These are phyloP conservation scores for Sugiyamaella marilandica DNA, from an alignment of 805 yeast genomes.

Conservation along the genomic window DNA sequence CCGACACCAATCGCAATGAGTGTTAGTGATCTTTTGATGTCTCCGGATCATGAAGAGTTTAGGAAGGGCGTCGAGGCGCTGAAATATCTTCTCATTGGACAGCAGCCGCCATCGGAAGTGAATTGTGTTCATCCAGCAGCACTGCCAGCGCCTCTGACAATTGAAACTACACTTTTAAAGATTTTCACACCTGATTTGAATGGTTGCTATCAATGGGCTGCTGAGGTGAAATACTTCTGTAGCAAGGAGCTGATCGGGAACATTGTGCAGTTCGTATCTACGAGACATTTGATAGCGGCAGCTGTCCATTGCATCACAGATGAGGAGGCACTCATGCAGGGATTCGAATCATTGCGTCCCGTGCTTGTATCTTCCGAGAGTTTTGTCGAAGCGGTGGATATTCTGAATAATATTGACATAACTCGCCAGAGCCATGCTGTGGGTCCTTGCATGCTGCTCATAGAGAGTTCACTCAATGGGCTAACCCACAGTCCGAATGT, in stretches of 20 bases:
- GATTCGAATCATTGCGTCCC: constrained; percentile 13
- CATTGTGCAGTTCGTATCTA: constrained; percentile 19
- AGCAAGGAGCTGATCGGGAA: constrained; percentile 17
- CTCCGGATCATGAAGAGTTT: constrained; percentile 17
- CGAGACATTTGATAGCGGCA: constrained; percentile 10
- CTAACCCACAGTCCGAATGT: not conserved
- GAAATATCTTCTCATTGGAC: constrained; percentile 16
- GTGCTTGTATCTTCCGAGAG: constrained; percentile 7
- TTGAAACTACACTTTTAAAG: constrained; percentile 17
- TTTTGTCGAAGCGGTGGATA: constrained; percentile 14
- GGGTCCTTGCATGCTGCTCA: not conserved
- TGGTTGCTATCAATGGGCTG: constrained; percentile 6
- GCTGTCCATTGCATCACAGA: constrained; percentile 19
- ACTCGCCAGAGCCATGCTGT: not conserved
- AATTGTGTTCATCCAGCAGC: constrained; percentile 16
- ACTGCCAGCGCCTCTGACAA: constrained; percentile 21
- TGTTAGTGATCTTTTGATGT: constrained; percentile 17
- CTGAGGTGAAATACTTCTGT: constrained; percentile 11
- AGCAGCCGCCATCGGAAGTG: constrained; percentile 16
- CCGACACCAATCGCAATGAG: constrained; percentile 1
- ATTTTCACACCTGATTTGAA: constrained; percentile 10
- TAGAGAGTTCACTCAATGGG: not conserved
- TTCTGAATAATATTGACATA: constrained; percentile 11
- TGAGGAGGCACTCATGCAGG: constrained; percentile 12
- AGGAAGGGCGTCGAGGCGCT: constrained; percentile 19